Evolutionary conservation across 2,329 filamentous ascomycete genomes (phyloP), one percentile per base, ranked within the genome.

Genomic region (Paecilomyces niveus): DNA sequence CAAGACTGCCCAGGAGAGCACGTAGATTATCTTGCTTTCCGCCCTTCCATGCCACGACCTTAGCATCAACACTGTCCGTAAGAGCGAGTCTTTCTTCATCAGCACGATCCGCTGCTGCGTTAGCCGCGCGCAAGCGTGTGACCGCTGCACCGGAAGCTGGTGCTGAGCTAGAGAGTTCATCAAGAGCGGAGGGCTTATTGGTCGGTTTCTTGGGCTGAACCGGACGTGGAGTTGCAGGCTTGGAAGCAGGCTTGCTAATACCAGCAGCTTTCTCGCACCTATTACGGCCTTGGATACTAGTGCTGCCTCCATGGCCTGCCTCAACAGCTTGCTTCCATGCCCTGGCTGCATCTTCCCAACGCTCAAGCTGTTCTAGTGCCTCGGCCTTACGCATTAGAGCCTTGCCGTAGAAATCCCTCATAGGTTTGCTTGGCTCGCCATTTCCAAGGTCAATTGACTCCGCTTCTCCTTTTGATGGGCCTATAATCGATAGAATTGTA

Each of bases 61-160:
- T 85, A 0, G 88, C 89, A 68, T 97, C 91, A 0, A 99, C 91
- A 65, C 86, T 84, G 67, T 99, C 94, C 0, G 88, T 82, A 7
- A 99, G 83, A 2, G 88, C 91, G 68, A 97, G 93, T 70, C 92
- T 96, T 78, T 97, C 94, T 61, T 95, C 90, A 63, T 97, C 94
- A 8, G 89, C 89, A 60, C 84, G 85, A 57, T 95, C 93, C 0
- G 92, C 91, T 0, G 90, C 91, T 55, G 88, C 82, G 66, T 97
- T 96, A 1, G 92, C 92, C 58, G 86, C 88, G 15, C 93, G 87
- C 24, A 99, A 78, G 51, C 89, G 84, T 61, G 86, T 85, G 0
- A 99, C 93, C 0, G 94, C 93, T 68, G 89, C 90, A 0, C 85
- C 88, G 67, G 82, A 72, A 35, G 76, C 57, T 77, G 75, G 58